Percentiles rank a stretch among this genome's conserved stretches.
Conservation (phyloP, 2,329 filamentous ascomycete genomes). For the Neonectria faginata region DNA sequence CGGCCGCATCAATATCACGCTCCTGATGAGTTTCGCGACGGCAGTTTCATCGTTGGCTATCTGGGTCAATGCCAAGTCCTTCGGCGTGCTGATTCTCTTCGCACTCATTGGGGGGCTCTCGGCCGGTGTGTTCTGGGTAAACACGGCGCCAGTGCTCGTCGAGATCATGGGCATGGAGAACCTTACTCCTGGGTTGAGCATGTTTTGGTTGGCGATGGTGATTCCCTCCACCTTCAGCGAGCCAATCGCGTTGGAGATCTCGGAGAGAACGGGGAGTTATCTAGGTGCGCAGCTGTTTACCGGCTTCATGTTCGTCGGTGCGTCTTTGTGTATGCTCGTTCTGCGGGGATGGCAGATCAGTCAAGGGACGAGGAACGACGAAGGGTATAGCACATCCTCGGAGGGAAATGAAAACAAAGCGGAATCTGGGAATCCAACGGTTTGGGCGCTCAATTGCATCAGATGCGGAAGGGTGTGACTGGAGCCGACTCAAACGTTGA, state of each 20-base stretch:
- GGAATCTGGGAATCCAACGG: background rate
- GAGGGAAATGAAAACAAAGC: background rate
- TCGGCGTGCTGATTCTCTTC: conserved; percentile 27
- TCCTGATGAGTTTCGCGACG: conserved; percentile 56
- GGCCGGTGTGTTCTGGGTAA: conserved; percentile 31
- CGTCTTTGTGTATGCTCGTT: conserved; percentile 10
- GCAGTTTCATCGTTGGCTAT: conserved; percentile 15
- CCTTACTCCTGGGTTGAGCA: conserved; percentile 26
- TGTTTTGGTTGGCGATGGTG: conserved; percentile 28
- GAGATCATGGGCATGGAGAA: conserved; percentile 27
- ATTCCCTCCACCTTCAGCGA: conserved; percentile 28
- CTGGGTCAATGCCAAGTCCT: conserved; percentile 28
- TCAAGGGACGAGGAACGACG: background rate
- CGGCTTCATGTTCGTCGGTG: conserved; percentile 21
- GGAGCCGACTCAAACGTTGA: too few species aligned
- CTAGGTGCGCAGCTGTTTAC: conserved; percentile 32
- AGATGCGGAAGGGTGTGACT: background rate
- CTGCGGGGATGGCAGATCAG: conserved; percentile 16
- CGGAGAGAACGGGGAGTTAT: conserved; percentile 24
- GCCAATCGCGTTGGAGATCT: conserved; percentile 30
- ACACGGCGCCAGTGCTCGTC: conserved; percentile 19
- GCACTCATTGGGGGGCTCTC: conserved; percentile 10
- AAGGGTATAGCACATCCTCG: background rate
- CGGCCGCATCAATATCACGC: conserved; percentile 73
- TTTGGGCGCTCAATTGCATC: background rate